Evolutionary conservation across 2,329 filamentous ascomycete species (phyloP), one percentile per base, ranked within the genome.

Genomic region (Colletotrichum trifolii): DNA sequence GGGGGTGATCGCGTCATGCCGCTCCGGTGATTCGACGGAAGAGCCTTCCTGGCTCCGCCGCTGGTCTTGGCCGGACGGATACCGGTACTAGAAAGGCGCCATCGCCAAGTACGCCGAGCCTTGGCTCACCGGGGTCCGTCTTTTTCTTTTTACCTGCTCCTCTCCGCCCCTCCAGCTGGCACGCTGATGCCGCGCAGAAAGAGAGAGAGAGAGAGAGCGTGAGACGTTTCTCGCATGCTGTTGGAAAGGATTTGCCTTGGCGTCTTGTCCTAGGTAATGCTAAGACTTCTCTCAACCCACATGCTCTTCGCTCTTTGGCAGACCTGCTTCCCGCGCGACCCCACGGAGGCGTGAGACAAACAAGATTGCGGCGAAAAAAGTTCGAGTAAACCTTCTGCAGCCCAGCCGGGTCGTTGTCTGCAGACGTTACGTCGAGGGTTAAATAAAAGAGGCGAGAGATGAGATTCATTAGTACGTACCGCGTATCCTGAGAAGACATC

Each of bases 221-320:
- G 17, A 25, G 17, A n/a, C 17, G 17, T 25, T 25, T 25, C 17
- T 25, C 17, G 17, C 17, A 25, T 25, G 25, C 42, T 47, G 42
- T 33, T 38, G 42, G 53, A 53, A 25, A 59, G 59, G 42, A 57
- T 57, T 56, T 40, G 49, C 63, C 36, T 53, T 57, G 48, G 63
- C n/a, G 52, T 66, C 63, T 66, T 66, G 63, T 63, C 63, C 40
- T 66, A 66, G 59, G 63, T 66, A 57, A 62, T 66, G 46, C 58
- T 62, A 57, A 66, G 63, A 62, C 47, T 53, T 35, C 47, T 39
- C 5, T 52, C 8, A 7, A 25, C 38, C 25, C 40, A 15, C 43
- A 11, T 10, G n/a, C 8, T 4, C 43, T 46, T 10, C 43, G 33
- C 45, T 11, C 34, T 35, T 25, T 39, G 25, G 25, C 25, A 25